Evolutionary conservation across 371 early-diverging fungal species (phyloP).

Genomic region (Syncephalastrum racemosum): DNA sequence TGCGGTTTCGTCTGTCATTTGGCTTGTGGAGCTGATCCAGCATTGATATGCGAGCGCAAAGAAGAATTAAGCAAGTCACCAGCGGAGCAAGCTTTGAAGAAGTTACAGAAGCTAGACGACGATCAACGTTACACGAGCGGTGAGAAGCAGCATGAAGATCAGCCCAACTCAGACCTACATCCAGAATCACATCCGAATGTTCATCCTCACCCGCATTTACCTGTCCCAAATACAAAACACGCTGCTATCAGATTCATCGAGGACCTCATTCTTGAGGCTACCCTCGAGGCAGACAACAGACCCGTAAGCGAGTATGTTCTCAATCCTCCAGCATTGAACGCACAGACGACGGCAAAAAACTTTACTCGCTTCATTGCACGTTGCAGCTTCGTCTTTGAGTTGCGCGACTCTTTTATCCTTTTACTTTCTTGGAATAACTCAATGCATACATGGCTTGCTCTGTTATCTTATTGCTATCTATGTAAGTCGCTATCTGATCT

Average conservation of each 20-base stretch:
- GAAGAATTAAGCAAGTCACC: not conserved
- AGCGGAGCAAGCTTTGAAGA: conserved; percentile 8
- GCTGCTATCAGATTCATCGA: conserved; percentile 19
- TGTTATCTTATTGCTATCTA: conserved; percentile 30
- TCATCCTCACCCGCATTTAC: no score
- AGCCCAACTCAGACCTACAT: no score
- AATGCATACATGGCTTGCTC: conserved; percentile 30
- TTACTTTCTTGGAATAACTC: conserved; percentile 45
- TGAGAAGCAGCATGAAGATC: conserved; percentile 4
- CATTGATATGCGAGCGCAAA: not conserved
- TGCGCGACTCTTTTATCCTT: conserved; percentile 30
- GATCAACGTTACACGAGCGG: conserved; percentile 8
- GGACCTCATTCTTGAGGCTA: conserved; percentile 31
- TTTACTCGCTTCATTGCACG: conserved; percentile 42
- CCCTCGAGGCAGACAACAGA: conserved; percentile 23
- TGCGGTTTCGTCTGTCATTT: conserved; percentile 17
- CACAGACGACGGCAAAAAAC: conserved; percentile 39
- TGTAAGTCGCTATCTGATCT: conserved; percentile 21
- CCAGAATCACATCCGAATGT: no score
- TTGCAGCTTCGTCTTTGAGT: conserved; percentile 36
- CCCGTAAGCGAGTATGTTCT: conserved; percentile 29
- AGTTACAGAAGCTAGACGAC: conserved; percentile 7
- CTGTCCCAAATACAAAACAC: conserved; percentile 6
- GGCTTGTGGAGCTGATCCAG: conserved; percentile 7
- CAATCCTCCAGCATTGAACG: conserved; percentile 32